Evolutionary conservation across 805 yeast genomes (phyloP), one percentile per base, ranked within the genome.

Genomic region (Wickerhamomyces canadensis): DNA sequence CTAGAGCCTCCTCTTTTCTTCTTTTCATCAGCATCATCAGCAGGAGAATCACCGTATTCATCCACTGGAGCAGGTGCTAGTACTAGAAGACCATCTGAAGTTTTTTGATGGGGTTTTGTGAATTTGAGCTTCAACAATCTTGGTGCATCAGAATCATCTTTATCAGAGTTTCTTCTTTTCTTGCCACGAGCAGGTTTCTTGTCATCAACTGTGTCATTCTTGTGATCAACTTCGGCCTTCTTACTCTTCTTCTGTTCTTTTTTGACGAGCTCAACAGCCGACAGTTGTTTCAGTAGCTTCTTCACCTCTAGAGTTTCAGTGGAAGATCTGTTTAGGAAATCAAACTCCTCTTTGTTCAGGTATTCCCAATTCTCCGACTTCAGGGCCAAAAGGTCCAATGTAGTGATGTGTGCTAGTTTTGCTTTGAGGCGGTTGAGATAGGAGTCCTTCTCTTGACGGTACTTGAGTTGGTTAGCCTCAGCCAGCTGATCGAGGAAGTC

Each of bases 341-440:
- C 52, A 24, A 49, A 43, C 41, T 55, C 52, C 33, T 52, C 56
- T 6, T 42, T 37, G 35, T 54, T 55, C 14, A 55, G 26, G 13
- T 39, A 46, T 23, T 55, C 55, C 58, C 57, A 53, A 26, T 48
- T 47, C 23, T 49, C 55, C 10, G 55, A 42, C 24, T 49, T 48
- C 32, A 47, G 16, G 12, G 52, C 31, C 4, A 55, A 34, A 5
- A 52, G 28, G 27, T 55, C 59, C 35, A 55, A 35, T 0, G 56
- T 55, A 5, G 58, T 42, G 32, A 52, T 46, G 33, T 55, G 58
- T 1, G 58, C 52, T 8, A 54, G 38, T 33, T 50, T 49, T 2
- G 51, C 31, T 33, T 35, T 53, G 12, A 54, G 34, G 16, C 44
- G 40, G 29, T 51, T 41, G 3, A 54, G 41, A 27, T 53, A 51